Evolutionary conservation across 352 stramenopile genomes (phyloP).

Genomic region (Pythium plurisporium): DNA sequence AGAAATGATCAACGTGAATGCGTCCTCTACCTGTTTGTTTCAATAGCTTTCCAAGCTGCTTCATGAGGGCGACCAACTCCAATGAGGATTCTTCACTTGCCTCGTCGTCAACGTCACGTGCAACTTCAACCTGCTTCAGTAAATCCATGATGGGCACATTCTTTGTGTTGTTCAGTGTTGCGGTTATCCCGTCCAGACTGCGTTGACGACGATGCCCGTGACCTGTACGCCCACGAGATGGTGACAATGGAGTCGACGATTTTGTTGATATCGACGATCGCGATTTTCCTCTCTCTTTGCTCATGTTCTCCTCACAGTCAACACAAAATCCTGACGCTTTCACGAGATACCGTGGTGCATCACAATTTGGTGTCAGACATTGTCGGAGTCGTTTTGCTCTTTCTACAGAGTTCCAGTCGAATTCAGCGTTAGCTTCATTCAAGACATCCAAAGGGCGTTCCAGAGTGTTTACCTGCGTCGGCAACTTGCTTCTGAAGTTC

Average conservation of each 20-base stretch:
- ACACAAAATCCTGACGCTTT: conserved; percentile 57
- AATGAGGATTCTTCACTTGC: conserved; percentile 16
- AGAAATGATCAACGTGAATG: too few species aligned
- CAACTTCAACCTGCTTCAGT: conserved; percentile 28
- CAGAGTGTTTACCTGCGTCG: conserved; percentile 31
- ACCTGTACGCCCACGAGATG: background rate
- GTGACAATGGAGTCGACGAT: background rate
- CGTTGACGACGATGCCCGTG: conserved; percentile 37
- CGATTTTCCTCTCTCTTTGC: conserved; percentile 8
- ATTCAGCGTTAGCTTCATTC: too few species aligned
- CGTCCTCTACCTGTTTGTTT: conserved; percentile 54
- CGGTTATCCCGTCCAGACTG: conserved; percentile 39
- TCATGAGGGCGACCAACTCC: conserved; percentile 37
- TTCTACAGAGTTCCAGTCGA: too few species aligned
- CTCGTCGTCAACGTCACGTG: conserved; percentile 19
- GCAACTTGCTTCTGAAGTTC: conserved; percentile 47
- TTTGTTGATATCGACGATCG: conserved; percentile 1
- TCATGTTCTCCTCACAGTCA: conserved; percentile 46
- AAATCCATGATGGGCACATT: conserved; percentile 45
- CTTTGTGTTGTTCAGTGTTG: conserved; percentile 29
- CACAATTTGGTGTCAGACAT: conserved; percentile 64
- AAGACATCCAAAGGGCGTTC: too few species aligned
- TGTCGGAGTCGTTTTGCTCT: conserved; percentile 38
- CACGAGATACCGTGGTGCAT: conserved; percentile 61
- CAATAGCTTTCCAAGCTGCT: conserved; percentile 43